These are phyloP conservation scores for Sporothrix phasma DNA, from an alignment of 2,329 filamentous ascomycete genomes.

Conservation along the genomic window DNA sequence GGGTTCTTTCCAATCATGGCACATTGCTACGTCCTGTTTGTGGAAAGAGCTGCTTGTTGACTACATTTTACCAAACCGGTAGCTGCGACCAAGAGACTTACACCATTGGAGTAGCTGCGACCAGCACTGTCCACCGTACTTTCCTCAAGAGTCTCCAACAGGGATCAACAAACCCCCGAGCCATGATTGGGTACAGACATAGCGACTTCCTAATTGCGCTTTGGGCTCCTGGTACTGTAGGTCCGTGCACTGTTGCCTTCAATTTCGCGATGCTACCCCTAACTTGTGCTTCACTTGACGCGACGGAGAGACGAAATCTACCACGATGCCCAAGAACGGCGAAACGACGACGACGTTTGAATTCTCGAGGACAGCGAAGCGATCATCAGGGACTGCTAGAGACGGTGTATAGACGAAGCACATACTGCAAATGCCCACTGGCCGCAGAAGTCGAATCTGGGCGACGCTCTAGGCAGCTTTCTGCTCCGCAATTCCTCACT, in stretches of 20 bases:
- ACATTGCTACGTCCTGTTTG: no score
- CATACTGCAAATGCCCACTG: neutral
- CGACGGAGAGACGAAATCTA: neutral
- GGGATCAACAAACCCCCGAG: neutral
- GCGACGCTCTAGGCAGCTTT: neutral
- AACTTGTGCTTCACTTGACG: conserved; percentile 1
- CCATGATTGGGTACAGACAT: neutral
- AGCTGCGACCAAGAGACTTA: neutral
- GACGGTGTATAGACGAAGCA: neutral
- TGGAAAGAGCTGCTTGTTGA: neutral
- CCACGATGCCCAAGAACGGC: neutral
- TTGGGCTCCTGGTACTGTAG: neutral
- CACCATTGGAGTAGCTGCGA: neutral
- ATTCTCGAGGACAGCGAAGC: neutral
- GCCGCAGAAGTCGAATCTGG: neutral
- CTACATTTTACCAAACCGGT: neutral
- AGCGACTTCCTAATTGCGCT: neutral
- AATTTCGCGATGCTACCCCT: conserved; percentile 11
- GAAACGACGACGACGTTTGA: neutral
- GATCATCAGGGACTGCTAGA: no score
- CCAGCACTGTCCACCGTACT: neutral
- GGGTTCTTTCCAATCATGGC: no score
- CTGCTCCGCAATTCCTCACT: neutral
- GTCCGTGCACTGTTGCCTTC: conserved; percentile 11
- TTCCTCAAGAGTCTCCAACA: neutral